phyloP scores from a whole-genome alignment of 805 yeast species.

The Debaryomyces tyrocola region DNA sequence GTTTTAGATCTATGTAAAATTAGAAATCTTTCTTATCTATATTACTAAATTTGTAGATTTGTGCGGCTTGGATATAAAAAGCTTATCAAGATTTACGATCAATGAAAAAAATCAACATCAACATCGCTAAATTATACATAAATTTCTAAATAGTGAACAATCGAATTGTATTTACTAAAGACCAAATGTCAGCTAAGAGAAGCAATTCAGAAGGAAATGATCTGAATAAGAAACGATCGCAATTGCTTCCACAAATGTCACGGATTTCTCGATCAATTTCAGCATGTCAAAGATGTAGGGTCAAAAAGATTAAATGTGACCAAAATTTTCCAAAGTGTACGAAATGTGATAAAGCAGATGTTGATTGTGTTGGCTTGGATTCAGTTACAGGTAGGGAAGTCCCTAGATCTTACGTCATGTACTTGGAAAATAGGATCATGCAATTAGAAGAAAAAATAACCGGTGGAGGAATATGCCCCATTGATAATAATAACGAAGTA shows the following conservation, averaged over 20 bases:
- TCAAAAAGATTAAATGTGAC: slow-evolving; percentile 65
- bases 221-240: neutral
- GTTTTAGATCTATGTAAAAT: neutral
- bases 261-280: slow-evolving; percentile 67
- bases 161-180: too few relatives aligned
- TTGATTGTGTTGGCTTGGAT: slow-evolving; percentile 79
- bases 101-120: too few relatives aligned
- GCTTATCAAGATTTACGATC: too few relatives aligned
- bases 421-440: slow-evolving; percentile 64
- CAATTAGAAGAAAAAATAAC: slow-evolving; percentile 53
- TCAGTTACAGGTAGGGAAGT: slow-evolving; percentile 87
- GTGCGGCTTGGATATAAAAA: too few relatives aligned
- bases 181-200: slow-evolving; percentile 6
- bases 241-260: slow-evolving; percentile 11
- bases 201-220: neutral
- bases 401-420: slow-evolving; percentile 75
- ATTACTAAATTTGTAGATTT: too few relatives aligned
- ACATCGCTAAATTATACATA: too few relatives aligned
- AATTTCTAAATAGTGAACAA: too few relatives aligned
- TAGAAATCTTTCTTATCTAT: too few relatives aligned
- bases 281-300: slow-evolving; percentile 83
- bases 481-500: neutral
- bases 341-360: slow-evolving; percentile 62
- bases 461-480: slow-evolving; percentile 34
- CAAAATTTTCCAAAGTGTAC: slow-evolving; percentile 66